Evolutionary conservation across 1,284 basidiomycete species (phyloP).

Genomic region (Tetrapyrgos nigripes): DNA sequence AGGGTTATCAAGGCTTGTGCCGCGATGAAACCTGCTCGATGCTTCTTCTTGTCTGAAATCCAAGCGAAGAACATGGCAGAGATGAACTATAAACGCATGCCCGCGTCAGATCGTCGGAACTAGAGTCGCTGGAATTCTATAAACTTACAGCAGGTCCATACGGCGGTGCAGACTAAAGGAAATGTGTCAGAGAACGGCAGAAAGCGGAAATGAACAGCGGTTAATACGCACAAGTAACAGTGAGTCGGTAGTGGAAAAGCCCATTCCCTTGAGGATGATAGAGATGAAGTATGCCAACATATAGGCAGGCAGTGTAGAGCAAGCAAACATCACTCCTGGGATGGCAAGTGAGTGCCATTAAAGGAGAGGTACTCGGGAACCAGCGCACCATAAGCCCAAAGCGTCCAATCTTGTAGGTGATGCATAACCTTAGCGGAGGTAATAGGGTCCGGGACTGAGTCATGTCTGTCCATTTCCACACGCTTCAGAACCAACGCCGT

Average conservation of each 20-base stretch:
- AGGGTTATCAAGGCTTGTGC: slow-evolving; percentile 46
- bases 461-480: slow-evolving; percentile 51
- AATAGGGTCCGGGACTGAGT: slow-evolving; percentile 48
- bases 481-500: slow-evolving; percentile 45
- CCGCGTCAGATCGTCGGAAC: not conserved
- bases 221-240: slow-evolving; percentile 40
- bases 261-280: slow-evolving; percentile 51
- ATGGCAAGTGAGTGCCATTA: not conserved
- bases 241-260: slow-evolving; percentile 47
- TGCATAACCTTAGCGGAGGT: slow-evolving; percentile 41
- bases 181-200: slow-evolving; percentile 14
- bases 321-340: slow-evolving; percentile 48
- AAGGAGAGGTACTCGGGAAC: not conserved
- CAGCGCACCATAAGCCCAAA: slow-evolving; percentile 48
- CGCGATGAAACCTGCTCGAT: slow-evolving; percentile 48
- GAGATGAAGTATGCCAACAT: slow-evolving; percentile 52
- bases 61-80: slow-evolving; percentile 48
- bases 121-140: not conserved
- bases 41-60: slow-evolving; percentile 48
- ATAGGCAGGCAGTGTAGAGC: slow-evolving; percentile 49
- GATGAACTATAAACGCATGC: slow-evolving; percentile 33
- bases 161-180: slow-evolving; percentile 49
- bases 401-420: slow-evolving; percentile 51
- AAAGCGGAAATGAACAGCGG: not conserved
- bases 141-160: slow-evolving; percentile 50